A percentile compares a stretch with the other conserved stretches of the same genome.
Evolutionary conservation across 2,329 filamentous ascomycete genomes (phyloP).

Genomic region (Penicillium glabrum): DNA sequence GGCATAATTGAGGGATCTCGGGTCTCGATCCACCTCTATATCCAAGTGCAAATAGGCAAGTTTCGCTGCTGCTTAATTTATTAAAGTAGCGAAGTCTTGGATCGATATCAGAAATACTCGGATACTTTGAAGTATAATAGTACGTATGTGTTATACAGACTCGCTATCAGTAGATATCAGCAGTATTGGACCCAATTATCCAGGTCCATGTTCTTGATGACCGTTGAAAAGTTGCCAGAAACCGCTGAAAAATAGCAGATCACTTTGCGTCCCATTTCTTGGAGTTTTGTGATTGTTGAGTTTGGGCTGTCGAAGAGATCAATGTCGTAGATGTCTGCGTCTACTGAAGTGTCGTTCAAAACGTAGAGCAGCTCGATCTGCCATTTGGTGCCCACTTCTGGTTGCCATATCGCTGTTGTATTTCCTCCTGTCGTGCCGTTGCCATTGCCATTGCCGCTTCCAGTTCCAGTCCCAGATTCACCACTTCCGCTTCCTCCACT

Average conservation of each 20-base stretch:
- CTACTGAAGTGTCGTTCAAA: conserved; percentile 44
- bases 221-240: conserved; percentile 58
- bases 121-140: not conserved
- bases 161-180: conserved; percentile 40
- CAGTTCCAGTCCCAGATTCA: conserved; percentile 20
- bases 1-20: not conserved
- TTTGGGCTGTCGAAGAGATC: conserved; percentile 57
- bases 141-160: not conserved
- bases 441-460: conserved; percentile 1
- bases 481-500: conserved; percentile 23
- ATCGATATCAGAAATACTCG: not conserved
- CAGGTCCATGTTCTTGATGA: conserved; percentile 65
- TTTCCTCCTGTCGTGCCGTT: conserved; percentile 24
- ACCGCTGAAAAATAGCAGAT: conserved; percentile 71
- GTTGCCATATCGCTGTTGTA: conserved; percentile 50
- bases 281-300: conserved; percentile 49
- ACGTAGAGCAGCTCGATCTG: conserved; percentile 58
- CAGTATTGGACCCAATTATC: conserved; percentile 65
- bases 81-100: not conserved
- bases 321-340: conserved; percentile 63
- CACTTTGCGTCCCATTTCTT: conserved; percentile 57
- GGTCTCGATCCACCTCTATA: not conserved
- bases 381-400: conserved; percentile 55
- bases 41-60: not conserved
- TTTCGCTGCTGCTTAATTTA: not conserved